These are phyloP conservation scores for Amylocarpus encephaloides DNA, from an alignment of 2,329 filamentous ascomycete genomes.

Conservation along the genomic window DNA sequence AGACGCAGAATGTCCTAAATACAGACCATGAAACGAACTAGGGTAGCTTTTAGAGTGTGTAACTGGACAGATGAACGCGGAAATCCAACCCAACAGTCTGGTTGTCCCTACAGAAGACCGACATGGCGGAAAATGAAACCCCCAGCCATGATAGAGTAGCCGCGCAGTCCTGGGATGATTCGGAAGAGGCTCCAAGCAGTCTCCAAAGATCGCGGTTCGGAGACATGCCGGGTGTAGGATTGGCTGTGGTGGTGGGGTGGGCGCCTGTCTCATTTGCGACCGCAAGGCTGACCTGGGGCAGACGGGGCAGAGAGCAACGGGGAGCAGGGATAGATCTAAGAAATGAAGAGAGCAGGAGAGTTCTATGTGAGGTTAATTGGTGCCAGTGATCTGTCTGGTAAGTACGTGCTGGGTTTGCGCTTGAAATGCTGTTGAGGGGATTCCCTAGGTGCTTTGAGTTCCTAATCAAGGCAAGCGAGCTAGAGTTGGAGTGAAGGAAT, in stretches of 20 bases:
- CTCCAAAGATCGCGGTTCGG: conserved; percentile 5
- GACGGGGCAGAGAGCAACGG: neutral
- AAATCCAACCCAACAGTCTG: conserved; percentile 2
- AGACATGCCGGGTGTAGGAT: conserved; percentile 1
- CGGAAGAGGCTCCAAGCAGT: conserved; percentile 3
- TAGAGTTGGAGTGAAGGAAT: neutral
- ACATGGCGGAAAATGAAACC: conserved; percentile 4
- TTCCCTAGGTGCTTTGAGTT: too few species aligned
- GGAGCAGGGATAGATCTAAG: neutral
- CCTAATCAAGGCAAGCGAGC: too few species aligned
- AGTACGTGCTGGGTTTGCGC: too few species aligned
- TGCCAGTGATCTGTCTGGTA: neutral
- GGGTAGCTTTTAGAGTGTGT: conserved; percentile 12
- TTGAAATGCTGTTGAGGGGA: too few species aligned
- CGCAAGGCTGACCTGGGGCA: neutral
- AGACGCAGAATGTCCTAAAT: conserved; percentile 24
- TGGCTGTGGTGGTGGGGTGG: conserved; percentile 4
- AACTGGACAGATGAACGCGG: conserved; percentile 1
- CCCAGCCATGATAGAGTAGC: conserved; percentile 8
- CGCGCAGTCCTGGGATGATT: conserved; percentile 5
- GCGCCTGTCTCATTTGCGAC: conserved; percentile 15
- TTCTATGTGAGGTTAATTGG: too few species aligned
- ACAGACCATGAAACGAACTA: conserved; percentile 20
- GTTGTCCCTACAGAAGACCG: neutral
- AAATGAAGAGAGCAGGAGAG: neutral